Conservation (phyloP, 176 grass and related monocot genomes). For the Cenchrus purpureus region DNA sequence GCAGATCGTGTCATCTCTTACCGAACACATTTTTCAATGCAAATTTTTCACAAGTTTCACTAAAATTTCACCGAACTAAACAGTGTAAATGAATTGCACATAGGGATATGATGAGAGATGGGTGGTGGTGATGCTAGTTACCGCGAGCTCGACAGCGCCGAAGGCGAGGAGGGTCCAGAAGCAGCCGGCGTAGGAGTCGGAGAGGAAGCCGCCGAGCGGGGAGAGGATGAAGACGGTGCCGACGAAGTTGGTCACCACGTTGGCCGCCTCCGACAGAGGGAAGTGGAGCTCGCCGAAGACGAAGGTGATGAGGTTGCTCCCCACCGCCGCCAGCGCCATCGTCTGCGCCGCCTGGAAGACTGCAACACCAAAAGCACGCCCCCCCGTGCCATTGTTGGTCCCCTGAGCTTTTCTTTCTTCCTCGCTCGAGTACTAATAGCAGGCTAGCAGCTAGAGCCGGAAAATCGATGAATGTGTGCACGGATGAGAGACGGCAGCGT, state of each 20-base stretch:
- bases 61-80: too few species aligned
- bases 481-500: too few species aligned
- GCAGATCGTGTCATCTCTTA: too few species aligned
- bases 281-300: conserved; percentile 71
- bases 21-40: too few species aligned
- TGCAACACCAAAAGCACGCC: not conserved
- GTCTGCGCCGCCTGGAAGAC: conserved; percentile 64
- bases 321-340: conserved; percentile 62
- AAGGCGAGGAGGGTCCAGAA: conserved; percentile 56
- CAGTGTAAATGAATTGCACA: too few species aligned
- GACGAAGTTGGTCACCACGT: conserved; percentile 66
- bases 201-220: conserved; percentile 40
- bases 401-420: too few species aligned
- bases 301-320: conserved; percentile 65
- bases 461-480: too few species aligned
- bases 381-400: not conserved
- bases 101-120: too few species aligned
- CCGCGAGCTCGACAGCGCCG: conserved; percentile 56
- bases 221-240: conserved; percentile 66
- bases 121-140: not conserved
- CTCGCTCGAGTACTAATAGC: too few species aligned
- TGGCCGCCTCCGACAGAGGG: conserved; percentile 56
- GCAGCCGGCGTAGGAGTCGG: conserved; percentile 65
- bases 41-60: too few species aligned
- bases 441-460: too few species aligned